These are phyloP conservation scores for Persicaria tinctoria DNA, from an alignment of 148 eudicot genomes.

Conservation along the genomic window DNA sequence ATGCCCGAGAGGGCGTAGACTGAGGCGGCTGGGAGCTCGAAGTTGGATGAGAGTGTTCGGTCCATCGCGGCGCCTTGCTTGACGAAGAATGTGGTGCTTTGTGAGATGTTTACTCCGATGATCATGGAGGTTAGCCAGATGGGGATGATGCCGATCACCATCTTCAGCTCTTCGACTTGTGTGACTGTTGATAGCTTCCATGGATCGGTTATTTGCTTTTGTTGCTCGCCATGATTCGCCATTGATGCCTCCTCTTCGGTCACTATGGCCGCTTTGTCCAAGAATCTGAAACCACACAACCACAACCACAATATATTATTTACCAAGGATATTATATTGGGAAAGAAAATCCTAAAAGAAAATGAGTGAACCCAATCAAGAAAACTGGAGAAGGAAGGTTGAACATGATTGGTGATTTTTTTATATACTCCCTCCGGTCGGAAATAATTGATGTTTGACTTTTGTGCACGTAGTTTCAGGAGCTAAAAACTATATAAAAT, in stretches of 20 bases:
- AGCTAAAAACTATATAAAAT: too few species aligned
- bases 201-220: constrained; percentile 24
- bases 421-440: too few species aligned
- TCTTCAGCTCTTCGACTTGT: constrained; percentile 53
- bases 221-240: not conserved
- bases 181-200: constrained; percentile 61
- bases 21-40: constrained; percentile 51
- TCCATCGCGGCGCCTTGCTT: constrained; percentile 45
- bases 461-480: too few species aligned
- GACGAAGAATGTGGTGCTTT: constrained; percentile 54
- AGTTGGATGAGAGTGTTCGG: constrained; percentile 22
- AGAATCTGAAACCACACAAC: constrained; percentile 21
- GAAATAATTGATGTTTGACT: too few species aligned
- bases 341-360: too few species aligned
- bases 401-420: too few species aligned
- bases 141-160: constrained; percentile 47
- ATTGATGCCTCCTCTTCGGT: constrained; percentile 18
- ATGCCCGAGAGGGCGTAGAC: constrained; percentile 29
- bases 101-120: constrained; percentile 49
- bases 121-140: constrained; percentile 49
- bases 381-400: too few species aligned
- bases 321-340: too few species aligned
- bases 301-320: not conserved
- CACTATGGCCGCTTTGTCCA: constrained; percentile 47
- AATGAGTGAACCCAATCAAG: too few species aligned